phyloP scores from a whole-genome alignment of 2,329 filamentous ascomycete genomes.

The Drechslerella stenobrocha region DNA sequence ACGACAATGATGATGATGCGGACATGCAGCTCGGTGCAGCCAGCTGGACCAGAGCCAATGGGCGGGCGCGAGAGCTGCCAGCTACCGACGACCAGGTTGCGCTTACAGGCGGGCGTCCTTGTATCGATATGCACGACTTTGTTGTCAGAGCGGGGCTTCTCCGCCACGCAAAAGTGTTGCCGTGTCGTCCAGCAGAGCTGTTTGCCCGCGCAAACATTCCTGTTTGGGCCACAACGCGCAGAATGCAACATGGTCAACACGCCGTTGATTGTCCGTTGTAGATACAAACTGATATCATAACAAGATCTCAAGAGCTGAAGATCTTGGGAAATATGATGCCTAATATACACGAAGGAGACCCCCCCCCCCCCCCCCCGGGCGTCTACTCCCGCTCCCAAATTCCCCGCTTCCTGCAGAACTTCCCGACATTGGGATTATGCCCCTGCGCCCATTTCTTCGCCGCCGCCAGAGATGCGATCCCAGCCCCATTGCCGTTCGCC shows the following conservation, averaged over 20 bases:
- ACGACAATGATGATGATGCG: conserved; percentile 23
- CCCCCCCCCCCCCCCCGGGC: too few species aligned
- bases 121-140: conserved; percentile 37
- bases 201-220: conserved; percentile 18
- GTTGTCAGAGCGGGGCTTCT: conserved; percentile 38
- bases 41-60: conserved; percentile 19
- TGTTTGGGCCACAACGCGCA: not conserved
- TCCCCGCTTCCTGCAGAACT: conserved; percentile 19
- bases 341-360: too few species aligned
- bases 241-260: conserved; percentile 33
- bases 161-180: conserved; percentile 17
- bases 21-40: conserved; percentile 21
- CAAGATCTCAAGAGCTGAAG: too few species aligned
- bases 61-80: conserved; percentile 13
- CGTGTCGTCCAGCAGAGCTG: conserved; percentile 5
- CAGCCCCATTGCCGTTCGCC: conserved; percentile 7
- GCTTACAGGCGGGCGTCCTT: conserved; percentile 20
- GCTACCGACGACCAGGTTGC: conserved; percentile 22
- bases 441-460: conserved; percentile 35
- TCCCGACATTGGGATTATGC: conserved; percentile 10
- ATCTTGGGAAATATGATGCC: not conserved
- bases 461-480: conserved; percentile 13
- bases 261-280: not conserved
- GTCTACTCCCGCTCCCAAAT: conserved; percentile 32
- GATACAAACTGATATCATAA: too few species aligned